These are phyloP conservation scores for Aspergillus latus DNA, from an alignment of 2,329 filamentous ascomycete species.

Conservation along the genomic window DNA sequence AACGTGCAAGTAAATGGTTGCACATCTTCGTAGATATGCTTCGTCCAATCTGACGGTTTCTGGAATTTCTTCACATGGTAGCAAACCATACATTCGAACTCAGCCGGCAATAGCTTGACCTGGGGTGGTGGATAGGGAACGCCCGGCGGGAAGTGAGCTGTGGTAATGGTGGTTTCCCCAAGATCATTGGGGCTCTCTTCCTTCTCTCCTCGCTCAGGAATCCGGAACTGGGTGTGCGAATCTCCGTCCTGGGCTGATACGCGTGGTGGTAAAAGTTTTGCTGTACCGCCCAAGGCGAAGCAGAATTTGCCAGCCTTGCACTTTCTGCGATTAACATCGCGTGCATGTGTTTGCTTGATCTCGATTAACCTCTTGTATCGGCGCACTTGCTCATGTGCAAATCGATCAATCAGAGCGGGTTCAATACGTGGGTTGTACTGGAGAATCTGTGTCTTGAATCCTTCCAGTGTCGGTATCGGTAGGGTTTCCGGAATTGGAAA, in stretches of 20 bases:
- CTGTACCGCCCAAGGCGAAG: conserved; percentile 65
- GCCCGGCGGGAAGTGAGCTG: conserved; percentile 75
- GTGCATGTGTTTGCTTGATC: conserved; percentile 67
- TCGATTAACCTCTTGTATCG: conserved; percentile 77
- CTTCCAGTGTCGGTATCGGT: conserved; percentile 70
- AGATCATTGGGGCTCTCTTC: conserved; percentile 65
- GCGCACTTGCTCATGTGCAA: conserved; percentile 75
- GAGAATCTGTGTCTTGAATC: conserved; percentile 73
- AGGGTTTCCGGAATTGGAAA: conserved; percentile 63
- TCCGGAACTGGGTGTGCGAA: conserved; percentile 54
- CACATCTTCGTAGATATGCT: conserved; percentile 91
- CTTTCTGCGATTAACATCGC: conserved; percentile 54
- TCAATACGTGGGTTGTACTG: conserved; percentile 70
- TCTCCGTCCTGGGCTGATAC: conserved; percentile 57
- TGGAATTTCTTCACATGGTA: conserved; percentile 81
- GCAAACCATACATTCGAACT: conserved; percentile 87
- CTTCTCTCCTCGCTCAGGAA: conserved; percentile 55
- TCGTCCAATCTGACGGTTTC: conserved; percentile 95
- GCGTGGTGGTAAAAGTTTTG: conserved; percentile 60
- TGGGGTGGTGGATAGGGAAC: conserved; percentile 72
- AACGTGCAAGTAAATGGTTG: conserved; percentile 94
- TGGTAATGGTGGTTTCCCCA: conserved; percentile 63
- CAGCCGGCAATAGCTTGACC: conserved; percentile 71
- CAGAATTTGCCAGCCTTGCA: conserved; percentile 67
- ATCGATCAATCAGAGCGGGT: conserved; percentile 71